A percentile compares a stretch with the other conserved stretches of the same genome.
Evolutionary conservation across 768 basidiomycete genomes (phyloP).

Genomic region (Lentinula lateritia): DNA sequence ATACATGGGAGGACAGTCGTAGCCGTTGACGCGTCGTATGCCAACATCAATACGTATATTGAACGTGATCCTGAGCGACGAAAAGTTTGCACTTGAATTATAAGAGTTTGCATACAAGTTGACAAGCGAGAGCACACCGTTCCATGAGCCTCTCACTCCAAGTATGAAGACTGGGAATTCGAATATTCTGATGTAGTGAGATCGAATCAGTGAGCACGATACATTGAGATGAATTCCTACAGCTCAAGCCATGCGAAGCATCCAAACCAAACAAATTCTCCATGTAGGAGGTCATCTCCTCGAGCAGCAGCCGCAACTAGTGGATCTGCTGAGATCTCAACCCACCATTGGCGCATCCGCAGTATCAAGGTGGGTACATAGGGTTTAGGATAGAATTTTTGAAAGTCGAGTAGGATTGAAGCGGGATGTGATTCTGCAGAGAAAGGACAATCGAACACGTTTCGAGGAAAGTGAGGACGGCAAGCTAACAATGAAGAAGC

Average conservation of each 20-base stretch:
- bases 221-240: background rate
- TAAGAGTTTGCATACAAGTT: background rate
- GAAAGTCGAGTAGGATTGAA: conserved; percentile 66
- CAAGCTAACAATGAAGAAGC: conserved; percentile 57
- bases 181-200: conserved; percentile 38
- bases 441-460: background rate
- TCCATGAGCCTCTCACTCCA: conserved; percentile 57
- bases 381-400: conserved; percentile 52
- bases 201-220: background rate
- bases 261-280: conserved; percentile 25
- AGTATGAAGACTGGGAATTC: conserved; percentile 76
- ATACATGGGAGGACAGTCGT: conserved; percentile 78
- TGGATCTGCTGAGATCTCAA: conserved; percentile 60
- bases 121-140: conserved; percentile 27
- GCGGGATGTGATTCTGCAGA: conserved; percentile 55
- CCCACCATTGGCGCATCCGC: conserved; percentile 42
- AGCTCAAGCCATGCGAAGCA: conserved; percentile 4
- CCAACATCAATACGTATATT: conserved; percentile 58
- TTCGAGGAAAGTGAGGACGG: background rate
- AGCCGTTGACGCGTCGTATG: conserved; percentile 73
- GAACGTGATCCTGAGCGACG: conserved; percentile 35
- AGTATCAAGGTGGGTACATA: conserved; percentile 45
- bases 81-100: background rate
- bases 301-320: conserved; percentile 52
- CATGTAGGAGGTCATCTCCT: conserved; percentile 21